Evolutionary conservation across 495 filamentous ascomycete genomes (phyloP), one percentile per base, ranked within the genome.

Genomic region (Penicillium desertorum): DNA sequence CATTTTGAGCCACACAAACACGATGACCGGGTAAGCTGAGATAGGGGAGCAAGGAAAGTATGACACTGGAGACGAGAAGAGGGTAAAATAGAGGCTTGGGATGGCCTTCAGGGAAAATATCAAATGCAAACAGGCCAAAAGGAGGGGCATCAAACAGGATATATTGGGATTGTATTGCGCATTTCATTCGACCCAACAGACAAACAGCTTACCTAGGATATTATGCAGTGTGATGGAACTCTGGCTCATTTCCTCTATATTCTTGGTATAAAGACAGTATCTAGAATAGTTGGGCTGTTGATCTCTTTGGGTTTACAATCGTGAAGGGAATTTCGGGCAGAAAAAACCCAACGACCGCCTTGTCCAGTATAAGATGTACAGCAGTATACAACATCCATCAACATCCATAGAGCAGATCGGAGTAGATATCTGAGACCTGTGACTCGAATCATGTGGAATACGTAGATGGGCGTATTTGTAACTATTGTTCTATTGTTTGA

Each of bases 61-160:
- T 2, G 10, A 4, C 36, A 39, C 36, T 17, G 1, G 3, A 11
- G 11, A 34, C 9, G 16, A 17, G 36, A 16, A 37, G 16, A n/a
- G 16, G 16, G 7, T 39, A 39, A 39, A 39, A 39, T 39, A 17
- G n/a, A 39, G 8, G 7, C 7, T 17, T 17, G 36, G 16, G 36
- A 16, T 34, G 30, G 30, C 30, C 30, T 32, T 34, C 30, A 37
- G 16, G n/a, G n/a, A 39, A 39, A 17, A 39, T 17, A 39, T 39
- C 16, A 39, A 39, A 17, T 39, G 36, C 34, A n/a, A 37, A 37
- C 14, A 5, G 14, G 6, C 0, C 36, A n/a, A 14, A 44, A 44
- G 20, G 42, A 44, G 42, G 42, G 42, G 42, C 42, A 14, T 44
- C 20, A 44, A 44, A 44, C 42, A 44, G 42, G 20, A 14, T 44